Percentiles rank a stretch among this genome's conserved stretches.
Conservation (phyloP, 1,284 basidiomycete species). For the Xerocomus alliaceus region DNA sequence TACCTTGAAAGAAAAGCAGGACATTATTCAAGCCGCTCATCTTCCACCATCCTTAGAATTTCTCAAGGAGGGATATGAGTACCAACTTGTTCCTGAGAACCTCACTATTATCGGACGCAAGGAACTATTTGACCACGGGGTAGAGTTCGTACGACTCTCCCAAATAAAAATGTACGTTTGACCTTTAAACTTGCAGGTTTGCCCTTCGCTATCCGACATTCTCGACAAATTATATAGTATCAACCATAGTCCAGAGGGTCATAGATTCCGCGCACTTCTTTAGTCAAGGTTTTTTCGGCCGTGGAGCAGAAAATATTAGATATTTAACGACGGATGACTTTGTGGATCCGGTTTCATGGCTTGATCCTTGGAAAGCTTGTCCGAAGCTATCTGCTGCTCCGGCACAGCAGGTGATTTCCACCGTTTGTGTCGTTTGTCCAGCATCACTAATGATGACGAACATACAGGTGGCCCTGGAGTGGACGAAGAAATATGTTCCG, state of each 20-base stretch:
- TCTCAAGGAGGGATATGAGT: slow-evolving; percentile 49
- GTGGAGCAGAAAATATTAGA: background rate
- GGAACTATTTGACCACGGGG: slow-evolving; percentile 28
- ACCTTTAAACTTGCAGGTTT: slow-evolving; percentile 24
- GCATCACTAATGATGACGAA: background rate
- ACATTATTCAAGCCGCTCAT: slow-evolving; percentile 38
- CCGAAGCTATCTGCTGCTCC: background rate
- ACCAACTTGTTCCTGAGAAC: slow-evolving; percentile 26
- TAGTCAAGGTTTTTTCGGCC: slow-evolving; percentile 20
- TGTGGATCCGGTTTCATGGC: slow-evolving; percentile 47
- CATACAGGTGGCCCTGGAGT: slow-evolving; percentile 39
- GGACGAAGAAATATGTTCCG: slow-evolving; percentile 51
- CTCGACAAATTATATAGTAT: slow-evolving; percentile 44
- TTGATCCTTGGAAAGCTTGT: slow-evolving; percentile 18
- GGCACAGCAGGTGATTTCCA: background rate
- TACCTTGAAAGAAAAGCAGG: slow-evolving; percentile 41
- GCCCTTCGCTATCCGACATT: slow-evolving; percentile 24
- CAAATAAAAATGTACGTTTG: background rate
- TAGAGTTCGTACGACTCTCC: slow-evolving; percentile 18
- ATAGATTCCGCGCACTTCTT: slow-evolving; percentile 30
- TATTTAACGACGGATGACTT: slow-evolving; percentile 21
- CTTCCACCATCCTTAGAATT: slow-evolving; percentile 48
- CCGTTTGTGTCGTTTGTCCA: background rate
- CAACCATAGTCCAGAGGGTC: slow-evolving; percentile 46
- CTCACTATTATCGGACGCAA: slow-evolving; percentile 29